Evolutionary conservation across 441 rosid species (phyloP).

Genomic region (Macaranga tanarius): DNA sequence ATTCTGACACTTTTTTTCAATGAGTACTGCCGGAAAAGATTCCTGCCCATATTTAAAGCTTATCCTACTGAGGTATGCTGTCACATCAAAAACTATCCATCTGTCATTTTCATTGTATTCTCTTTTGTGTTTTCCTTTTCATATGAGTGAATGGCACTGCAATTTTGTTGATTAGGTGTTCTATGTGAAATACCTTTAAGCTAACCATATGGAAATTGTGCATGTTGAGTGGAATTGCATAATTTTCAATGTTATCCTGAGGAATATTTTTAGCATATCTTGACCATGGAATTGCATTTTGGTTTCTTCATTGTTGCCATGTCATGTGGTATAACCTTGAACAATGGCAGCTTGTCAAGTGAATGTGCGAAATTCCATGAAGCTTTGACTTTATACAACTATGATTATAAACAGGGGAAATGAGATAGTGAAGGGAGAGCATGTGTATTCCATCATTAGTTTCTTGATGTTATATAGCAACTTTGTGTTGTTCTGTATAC

Average conservation of each 20-base stretch:
- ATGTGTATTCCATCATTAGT: not conserved
- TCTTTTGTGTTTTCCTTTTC: not conserved
- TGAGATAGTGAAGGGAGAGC: not conserved
- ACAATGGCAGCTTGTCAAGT: not conserved
- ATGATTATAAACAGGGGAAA: not conserved
- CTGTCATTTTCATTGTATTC: not conserved
- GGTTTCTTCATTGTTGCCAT: too few species aligned
- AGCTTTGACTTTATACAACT: not conserved
- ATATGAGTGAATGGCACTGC: not conserved
- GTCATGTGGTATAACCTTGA: not conserved
- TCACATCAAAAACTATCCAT: not conserved
- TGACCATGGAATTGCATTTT: too few species aligned
- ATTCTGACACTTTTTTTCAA: slow-evolving; percentile 74
- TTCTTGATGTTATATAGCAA: not conserved
- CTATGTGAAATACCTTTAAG: not conserved
- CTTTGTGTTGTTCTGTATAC: not conserved
- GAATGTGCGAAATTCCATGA: not conserved
- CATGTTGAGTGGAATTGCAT: too few species aligned
- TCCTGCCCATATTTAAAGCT: slow-evolving; percentile 64
- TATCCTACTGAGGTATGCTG: slow-evolving; percentile 74
- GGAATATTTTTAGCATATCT: too few species aligned
- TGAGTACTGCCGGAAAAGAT: slow-evolving; percentile 79
- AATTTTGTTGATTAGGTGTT: not conserved
- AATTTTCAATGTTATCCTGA: too few species aligned
- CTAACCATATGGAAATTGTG: not conserved